A percentile compares a stretch with the other conserved stretches of the same genome.
Evolutionary conservation across 371 early-diverging fungal genomes (phyloP).

Genomic region (Mycotypha africana): DNA sequence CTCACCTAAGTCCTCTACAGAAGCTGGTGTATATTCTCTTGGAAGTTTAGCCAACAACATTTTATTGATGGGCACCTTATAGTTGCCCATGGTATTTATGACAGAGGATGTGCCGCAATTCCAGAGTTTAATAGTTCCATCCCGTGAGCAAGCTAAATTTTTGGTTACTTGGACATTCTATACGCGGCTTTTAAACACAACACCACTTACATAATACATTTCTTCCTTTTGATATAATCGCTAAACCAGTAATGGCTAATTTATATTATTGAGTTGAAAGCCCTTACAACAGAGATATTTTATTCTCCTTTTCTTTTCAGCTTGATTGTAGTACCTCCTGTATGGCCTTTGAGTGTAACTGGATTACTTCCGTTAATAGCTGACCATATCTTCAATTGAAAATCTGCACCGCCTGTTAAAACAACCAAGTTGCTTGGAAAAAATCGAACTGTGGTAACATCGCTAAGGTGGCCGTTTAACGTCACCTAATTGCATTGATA

Average conservation of each 20-base stretch:
- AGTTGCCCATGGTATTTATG: slow-evolving; percentile 33
- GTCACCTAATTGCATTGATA: slow-evolving; percentile 24
- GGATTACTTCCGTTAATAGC: slow-evolving; percentile 70
- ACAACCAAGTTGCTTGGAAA: slow-evolving; percentile 75
- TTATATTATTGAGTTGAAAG: not conserved
- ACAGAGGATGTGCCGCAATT: slow-evolving; percentile 44
- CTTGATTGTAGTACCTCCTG: slow-evolving; percentile 50
- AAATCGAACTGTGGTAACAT: slow-evolving; percentile 61
- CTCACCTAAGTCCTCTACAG: slow-evolving; percentile 15
- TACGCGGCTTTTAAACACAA: too few species aligned
- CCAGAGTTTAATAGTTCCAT: slow-evolving; percentile 53
- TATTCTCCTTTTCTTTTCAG: too few species aligned
- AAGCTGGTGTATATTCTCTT: slow-evolving; percentile 9
- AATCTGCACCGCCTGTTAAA: slow-evolving; percentile 66
- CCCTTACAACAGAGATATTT: too few species aligned
- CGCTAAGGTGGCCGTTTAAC: slow-evolving; percentile 61
- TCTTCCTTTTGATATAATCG: slow-evolving; percentile 49
- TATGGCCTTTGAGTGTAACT: slow-evolving; percentile 68
- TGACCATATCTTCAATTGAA: slow-evolving; percentile 69
- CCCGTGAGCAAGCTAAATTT: slow-evolving; percentile 50
- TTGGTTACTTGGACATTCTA: too few species aligned
- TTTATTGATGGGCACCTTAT: slow-evolving; percentile 28
- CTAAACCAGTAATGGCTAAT: slow-evolving; percentile 51
- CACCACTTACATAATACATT: slow-evolving; percentile 57
- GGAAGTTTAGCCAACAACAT: slow-evolving; percentile 27